Percentiles rank a stretch among this genome's conserved stretches.
Conservation (phyloP, 2,329 filamentous ascomycete genomes). For the Fusarium duplospermum region DNA sequence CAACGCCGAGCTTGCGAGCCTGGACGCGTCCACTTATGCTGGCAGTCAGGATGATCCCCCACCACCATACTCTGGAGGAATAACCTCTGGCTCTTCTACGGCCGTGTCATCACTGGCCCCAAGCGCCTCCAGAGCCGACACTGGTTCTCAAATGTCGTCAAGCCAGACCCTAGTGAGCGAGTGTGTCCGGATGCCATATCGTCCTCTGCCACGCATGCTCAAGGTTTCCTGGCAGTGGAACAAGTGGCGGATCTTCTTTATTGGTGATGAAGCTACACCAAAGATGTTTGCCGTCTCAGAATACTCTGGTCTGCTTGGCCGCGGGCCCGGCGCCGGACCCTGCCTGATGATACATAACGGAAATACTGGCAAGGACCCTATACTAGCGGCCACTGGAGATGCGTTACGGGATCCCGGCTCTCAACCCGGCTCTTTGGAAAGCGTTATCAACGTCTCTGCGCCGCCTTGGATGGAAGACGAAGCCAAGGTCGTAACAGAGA, state of each 20-base stretch:
- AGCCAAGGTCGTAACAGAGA: conserved; percentile 24
- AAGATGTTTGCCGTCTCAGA: conserved; percentile 36
- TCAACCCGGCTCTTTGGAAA: conserved; percentile 24
- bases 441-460: conserved; percentile 30
- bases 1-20: conserved; percentile 8
- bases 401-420: conserved; percentile 22
- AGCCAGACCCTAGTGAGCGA: conserved; percentile 35
- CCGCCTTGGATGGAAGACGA: conserved; percentile 22
- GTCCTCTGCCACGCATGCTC: conserved; percentile 19
- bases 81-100: conserved; percentile 16
- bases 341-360: conserved; percentile 34
- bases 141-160: conserved; percentile 30
- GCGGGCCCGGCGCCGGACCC: conserved; percentile 17
- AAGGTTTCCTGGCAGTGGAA: conserved; percentile 39
- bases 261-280: conserved; percentile 24
- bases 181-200: conserved; percentile 25
- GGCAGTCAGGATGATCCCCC: background rate
- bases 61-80: background rate
- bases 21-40: background rate
- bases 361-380: conserved; percentile 26
- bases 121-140: conserved; percentile 24
- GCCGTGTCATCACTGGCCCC: background rate
- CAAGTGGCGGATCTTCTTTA: conserved; percentile 31
- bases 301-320: conserved; percentile 29
- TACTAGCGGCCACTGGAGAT: conserved; percentile 30